Conservation (phyloP, 495 filamentous ascomycete species). For the Mytilinidion resinicola region DNA sequence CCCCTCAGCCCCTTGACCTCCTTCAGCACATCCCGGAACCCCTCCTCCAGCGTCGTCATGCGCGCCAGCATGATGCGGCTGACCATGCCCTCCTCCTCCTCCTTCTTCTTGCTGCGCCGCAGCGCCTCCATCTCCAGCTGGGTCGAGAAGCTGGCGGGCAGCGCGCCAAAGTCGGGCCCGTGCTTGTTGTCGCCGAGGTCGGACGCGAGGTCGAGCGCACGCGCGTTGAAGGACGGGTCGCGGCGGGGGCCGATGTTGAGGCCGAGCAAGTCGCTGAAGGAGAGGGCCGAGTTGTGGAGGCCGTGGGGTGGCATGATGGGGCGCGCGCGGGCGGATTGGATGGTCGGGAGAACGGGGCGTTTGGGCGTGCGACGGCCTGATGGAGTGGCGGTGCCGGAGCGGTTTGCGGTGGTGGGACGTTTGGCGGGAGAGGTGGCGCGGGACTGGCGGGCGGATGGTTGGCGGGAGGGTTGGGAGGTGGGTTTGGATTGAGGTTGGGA, state of each 20-base stretch:
- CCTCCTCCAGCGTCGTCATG: constrained; percentile 86
- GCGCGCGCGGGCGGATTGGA: constrained; percentile 41
- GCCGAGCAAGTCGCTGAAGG: constrained; percentile 42
- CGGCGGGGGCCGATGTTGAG: constrained; percentile 31
- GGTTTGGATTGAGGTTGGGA: too few species aligned
- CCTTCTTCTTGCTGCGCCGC: constrained; percentile 36
- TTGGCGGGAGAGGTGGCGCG: constrained; percentile 10
- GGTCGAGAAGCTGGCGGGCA: constrained; percentile 71
- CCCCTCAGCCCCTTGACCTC: constrained; percentile 66
- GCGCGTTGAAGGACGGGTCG: constrained; percentile 45
- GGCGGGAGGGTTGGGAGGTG: constrained; percentile 32
- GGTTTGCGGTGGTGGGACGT: constrained; percentile 8
- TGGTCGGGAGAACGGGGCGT: constrained; percentile 32
- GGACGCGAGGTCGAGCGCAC: constrained; percentile 60
- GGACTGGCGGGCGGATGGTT: constrained; percentile 18
- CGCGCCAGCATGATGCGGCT: constrained; percentile 78
- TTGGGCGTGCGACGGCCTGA: constrained; percentile 27
- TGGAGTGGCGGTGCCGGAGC: constrained; percentile 23
- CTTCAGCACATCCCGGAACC: constrained; percentile 73
- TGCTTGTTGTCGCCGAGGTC: constrained; percentile 60
- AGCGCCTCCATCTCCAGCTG: constrained; percentile 59
- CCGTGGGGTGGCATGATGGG: constrained; percentile 48
- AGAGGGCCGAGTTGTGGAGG: constrained; percentile 49
- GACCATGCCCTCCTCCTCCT: constrained; percentile 61
- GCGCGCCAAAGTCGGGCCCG: constrained; percentile 42